Conservation (phyloP, 768 basidiomycete species). For the Podaxis sp. region DNA sequence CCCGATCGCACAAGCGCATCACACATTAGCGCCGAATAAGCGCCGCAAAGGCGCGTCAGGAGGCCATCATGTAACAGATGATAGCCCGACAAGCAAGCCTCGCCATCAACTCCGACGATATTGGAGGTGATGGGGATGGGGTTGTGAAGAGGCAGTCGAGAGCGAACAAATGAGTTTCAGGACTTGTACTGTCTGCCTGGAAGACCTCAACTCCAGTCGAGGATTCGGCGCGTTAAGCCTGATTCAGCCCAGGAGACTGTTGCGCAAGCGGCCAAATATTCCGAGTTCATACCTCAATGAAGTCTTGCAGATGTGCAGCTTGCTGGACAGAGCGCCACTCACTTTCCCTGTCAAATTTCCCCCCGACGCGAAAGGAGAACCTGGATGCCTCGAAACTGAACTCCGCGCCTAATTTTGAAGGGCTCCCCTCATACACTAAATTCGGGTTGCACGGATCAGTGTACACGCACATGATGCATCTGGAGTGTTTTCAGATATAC, state of each 20-base stretch:
- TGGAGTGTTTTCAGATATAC: slow-evolving; percentile 92
- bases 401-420: slow-evolving; percentile 60
- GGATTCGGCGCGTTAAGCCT: slow-evolving; percentile 86
- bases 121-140: slow-evolving; percentile 70
- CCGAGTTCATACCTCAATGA: slow-evolving; percentile 71
- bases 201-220: slow-evolving; percentile 71
- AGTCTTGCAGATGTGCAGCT: slow-evolving; percentile 57
- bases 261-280: slow-evolving; percentile 76
- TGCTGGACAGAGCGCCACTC: slow-evolving; percentile 57
- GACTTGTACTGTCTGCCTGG: slow-evolving; percentile 97
- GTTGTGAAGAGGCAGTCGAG: slow-evolving; percentile 49
- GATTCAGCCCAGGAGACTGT: slow-evolving; percentile 82
- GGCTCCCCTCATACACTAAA: slow-evolving; percentile 72
- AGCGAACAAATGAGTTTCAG: slow-evolving; percentile 59
- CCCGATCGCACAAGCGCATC: slow-evolving; percentile 31
- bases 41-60: slow-evolving; percentile 88
- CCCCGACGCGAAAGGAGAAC: slow-evolving; percentile 45
- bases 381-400: slow-evolving; percentile 43
- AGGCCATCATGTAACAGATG: slow-evolving; percentile 94
- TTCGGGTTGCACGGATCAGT: slow-evolving; percentile 88
- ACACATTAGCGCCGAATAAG: slow-evolving; percentile 55
- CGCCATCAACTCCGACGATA: slow-evolving; percentile 74
- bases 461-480: slow-evolving; percentile 96
- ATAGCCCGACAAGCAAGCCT: slow-evolving; percentile 89
- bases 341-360: slow-evolving; percentile 39